These are phyloP conservation scores for Pseudocercospora musae DNA, from an alignment of 2,329 filamentous ascomycete species.

Conservation along the genomic window DNA sequence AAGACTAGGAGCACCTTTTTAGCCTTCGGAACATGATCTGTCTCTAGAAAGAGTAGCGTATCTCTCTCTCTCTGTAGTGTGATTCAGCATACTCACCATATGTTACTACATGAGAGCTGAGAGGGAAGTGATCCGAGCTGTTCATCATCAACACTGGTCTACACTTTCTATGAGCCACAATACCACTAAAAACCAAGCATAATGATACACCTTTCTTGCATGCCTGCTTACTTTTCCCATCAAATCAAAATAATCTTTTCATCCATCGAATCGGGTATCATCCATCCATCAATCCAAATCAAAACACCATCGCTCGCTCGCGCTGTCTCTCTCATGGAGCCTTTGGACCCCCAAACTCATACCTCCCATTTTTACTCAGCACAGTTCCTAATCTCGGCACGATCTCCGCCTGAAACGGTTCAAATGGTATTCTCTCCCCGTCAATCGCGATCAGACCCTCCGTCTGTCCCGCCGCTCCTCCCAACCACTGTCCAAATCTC, in stretches of 20 bases:
- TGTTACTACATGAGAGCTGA: no score
- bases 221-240: not conserved
- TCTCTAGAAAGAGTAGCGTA: no score
- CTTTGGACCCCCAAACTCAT: conserved; percentile 56
- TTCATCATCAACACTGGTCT: not conserved
- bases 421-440: conserved; percentile 82
- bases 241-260: not conserved
- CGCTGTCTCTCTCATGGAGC: conserved; percentile 15
- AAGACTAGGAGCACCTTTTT: no score
- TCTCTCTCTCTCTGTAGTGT: no score
- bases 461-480: conserved; percentile 43
- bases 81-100: no score
- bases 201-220: not conserved
- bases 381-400: conserved; percentile 79
- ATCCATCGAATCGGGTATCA: not conserved
- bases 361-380: conserved; percentile 72
- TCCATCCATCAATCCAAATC: not conserved
- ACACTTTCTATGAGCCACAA: not conserved
- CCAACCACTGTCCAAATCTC: conserved; percentile 29
- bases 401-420: conserved; percentile 86
- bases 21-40: no score
- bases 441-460: conserved; percentile 91
- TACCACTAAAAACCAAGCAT: not conserved
- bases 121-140: not conserved
- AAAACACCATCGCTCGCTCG: not conserved